Conservation (phyloP, 2,329 filamentous ascomycete species). For the Fusarium marasasianum region DNA sequence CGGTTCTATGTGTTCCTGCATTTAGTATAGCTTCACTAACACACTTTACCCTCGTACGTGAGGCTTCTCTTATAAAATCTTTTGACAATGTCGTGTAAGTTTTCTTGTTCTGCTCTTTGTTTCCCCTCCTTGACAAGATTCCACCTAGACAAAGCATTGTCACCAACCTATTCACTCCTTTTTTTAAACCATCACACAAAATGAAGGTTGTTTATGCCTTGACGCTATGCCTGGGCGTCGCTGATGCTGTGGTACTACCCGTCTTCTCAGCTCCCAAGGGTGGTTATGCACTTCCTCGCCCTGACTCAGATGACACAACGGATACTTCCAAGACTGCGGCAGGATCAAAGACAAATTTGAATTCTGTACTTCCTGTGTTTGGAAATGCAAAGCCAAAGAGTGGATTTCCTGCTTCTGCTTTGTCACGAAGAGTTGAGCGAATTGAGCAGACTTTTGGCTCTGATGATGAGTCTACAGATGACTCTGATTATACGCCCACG, state of each 20-base stretch:
- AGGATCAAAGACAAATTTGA: background rate
- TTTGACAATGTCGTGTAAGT: background rate
- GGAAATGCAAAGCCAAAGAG: background rate
- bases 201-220: slow-evolving; percentile 12
- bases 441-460: background rate
- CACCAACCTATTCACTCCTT: background rate
- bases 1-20: slow-evolving; percentile 3
- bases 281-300: background rate
- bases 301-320: background rate
- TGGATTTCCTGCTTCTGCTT: background rate
- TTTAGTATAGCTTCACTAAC: background rate
- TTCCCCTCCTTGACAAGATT: background rate
- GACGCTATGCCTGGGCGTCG: background rate
- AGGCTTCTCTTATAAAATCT: slow-evolving; percentile 9
- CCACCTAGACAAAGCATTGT: background rate
- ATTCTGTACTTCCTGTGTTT: background rate
- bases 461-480: background rate
- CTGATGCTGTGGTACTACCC: background rate
- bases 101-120: background rate
- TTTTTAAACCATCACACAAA: background rate
- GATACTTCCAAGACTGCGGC: background rate
- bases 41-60: background rate
- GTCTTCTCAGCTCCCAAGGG: background rate
- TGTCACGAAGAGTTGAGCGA: background rate
- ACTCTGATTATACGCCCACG: background rate